Conservation (phyloP, 1,139 yeast genomes). For the Zygoascus sp. region DNA sequence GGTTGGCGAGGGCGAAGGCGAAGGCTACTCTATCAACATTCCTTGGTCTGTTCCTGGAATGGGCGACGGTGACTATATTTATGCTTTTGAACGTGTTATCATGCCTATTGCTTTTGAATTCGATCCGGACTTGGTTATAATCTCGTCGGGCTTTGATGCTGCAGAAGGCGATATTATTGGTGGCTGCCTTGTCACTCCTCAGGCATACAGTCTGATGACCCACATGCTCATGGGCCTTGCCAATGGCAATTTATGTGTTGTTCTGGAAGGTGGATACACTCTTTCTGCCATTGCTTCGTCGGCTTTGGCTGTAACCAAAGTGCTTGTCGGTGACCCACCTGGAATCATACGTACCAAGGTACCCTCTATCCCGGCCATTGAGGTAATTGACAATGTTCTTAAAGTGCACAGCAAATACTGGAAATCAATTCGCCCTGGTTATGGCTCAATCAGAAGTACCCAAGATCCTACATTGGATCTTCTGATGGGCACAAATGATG, state of each 20-base stretch:
- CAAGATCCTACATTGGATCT: conserved; percentile 4
- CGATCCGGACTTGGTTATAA: conserved; percentile 86
- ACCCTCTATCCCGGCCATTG: conserved; percentile 61
- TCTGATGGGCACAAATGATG: conserved; percentile 11
- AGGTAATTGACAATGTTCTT: conserved; percentile 78
- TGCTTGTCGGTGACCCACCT: conserved; percentile 92
- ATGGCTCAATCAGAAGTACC: conserved; percentile 10
- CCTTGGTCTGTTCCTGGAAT: conserved; percentile 95
- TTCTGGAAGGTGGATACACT: conserved; percentile 95
- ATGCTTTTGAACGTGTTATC: conserved; percentile 84
- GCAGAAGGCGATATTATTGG: conserved; percentile 98
- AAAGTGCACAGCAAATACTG: conserved; percentile 81
- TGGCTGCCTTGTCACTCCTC: conserved; percentile 94
- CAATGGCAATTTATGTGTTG: conserved; percentile 80
- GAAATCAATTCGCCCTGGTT: conserved; percentile 78
- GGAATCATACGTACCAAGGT: conserved; percentile 68
- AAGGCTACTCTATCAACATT: conserved; percentile 80
- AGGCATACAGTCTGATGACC: conserved; percentile 96
- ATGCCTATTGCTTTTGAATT: conserved; percentile 88
- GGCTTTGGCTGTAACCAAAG: conserved; percentile 90
- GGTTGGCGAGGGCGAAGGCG: conserved; percentile 81
- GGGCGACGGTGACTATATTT: conserved; percentile 92
- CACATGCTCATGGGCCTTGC: conserved; percentile 85
- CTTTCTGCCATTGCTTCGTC: conserved; percentile 84
- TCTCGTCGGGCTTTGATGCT: conserved; percentile 96